Conservation (phyloP, 345 rosid genomes). For the Lepidium sativum region DNA sequence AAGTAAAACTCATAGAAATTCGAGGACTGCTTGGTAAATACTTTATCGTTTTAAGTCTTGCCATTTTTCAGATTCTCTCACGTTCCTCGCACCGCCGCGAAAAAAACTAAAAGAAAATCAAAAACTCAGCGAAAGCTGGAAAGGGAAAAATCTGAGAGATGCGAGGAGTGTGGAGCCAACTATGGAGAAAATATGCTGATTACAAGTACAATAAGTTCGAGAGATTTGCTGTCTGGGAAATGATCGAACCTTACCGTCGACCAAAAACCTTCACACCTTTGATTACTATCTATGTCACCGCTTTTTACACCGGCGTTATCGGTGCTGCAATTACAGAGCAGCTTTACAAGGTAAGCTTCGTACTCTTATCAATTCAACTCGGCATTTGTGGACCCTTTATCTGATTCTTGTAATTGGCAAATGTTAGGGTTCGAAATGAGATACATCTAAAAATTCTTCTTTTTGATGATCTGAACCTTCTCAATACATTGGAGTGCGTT, state of each 20-base stretch:
- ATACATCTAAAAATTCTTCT: not conserved
- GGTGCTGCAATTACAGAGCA: constrained; percentile 88
- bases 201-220: constrained; percentile 65
- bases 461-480: not conserved
- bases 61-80: not conserved
- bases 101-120: not conserved
- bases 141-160: constrained; percentile 4
- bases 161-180: constrained; percentile 51
- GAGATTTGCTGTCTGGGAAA: constrained; percentile 71
- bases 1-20: not conserved
- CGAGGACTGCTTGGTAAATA: constrained; percentile 8
- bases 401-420: constrained; percentile 6
- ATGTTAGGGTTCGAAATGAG: constrained; percentile 11
- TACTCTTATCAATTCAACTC: not conserved
- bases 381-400: not conserved
- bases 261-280: constrained; percentile 80
- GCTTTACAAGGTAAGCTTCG: constrained; percentile 52
- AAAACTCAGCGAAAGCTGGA: not conserved
- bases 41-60: not conserved
- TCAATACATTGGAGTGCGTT: not conserved
- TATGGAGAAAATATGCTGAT: constrained; percentile 87
- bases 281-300: constrained; percentile 53
- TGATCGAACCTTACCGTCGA: constrained; percentile 72
- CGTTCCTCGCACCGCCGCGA: constrained; percentile 19
- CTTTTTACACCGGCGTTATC: constrained; percentile 86